phyloP scores from a whole-genome alignment of 192 early-diverging fungal species.

The Umbelopsis vinacea region DNA sequence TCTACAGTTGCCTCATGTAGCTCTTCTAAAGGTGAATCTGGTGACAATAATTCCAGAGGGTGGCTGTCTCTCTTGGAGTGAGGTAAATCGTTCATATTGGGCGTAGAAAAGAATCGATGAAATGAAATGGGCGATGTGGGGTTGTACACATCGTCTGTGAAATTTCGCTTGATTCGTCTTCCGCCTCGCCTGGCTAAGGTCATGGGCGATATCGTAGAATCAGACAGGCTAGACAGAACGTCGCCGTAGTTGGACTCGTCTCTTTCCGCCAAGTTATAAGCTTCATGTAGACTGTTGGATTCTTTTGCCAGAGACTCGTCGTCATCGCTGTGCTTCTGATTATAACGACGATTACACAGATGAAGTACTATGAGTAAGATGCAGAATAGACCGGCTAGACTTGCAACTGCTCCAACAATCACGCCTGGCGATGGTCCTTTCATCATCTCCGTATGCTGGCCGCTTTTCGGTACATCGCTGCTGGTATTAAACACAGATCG shows the following conservation, averaged over 20 bases:
- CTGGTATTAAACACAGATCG: constrained; percentile 20
- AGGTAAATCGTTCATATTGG: constrained; percentile 8
- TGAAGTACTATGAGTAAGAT: neutral
- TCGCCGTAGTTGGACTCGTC: constrained; percentile 1
- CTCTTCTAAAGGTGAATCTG: constrained; percentile 16
- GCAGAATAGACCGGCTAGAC: neutral
- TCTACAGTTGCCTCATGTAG: constrained; percentile 12
- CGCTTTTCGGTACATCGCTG: neutral
- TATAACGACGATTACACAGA: constrained; percentile 3
- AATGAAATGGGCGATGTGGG: constrained; percentile 1
- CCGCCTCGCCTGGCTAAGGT: constrained; percentile 14
- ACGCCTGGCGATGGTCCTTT: neutral
- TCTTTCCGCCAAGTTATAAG: neutral
- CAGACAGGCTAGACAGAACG: neutral
- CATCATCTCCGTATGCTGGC: neutral
- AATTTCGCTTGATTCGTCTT: neutral
- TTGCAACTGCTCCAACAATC: neutral
- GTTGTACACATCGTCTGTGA: neutral
- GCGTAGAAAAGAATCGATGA: constrained; percentile 18
- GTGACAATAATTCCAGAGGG: neutral
- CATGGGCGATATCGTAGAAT: constrained; percentile 10
- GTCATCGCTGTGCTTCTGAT: neutral
- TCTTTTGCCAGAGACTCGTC: constrained; percentile 2
- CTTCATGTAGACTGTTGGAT: constrained; percentile 11
- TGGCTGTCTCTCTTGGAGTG: neutral